Base-by-base conservation (phyloP, 768 basidiomycete species). In the Glaciozyma antarctica region DNA sequence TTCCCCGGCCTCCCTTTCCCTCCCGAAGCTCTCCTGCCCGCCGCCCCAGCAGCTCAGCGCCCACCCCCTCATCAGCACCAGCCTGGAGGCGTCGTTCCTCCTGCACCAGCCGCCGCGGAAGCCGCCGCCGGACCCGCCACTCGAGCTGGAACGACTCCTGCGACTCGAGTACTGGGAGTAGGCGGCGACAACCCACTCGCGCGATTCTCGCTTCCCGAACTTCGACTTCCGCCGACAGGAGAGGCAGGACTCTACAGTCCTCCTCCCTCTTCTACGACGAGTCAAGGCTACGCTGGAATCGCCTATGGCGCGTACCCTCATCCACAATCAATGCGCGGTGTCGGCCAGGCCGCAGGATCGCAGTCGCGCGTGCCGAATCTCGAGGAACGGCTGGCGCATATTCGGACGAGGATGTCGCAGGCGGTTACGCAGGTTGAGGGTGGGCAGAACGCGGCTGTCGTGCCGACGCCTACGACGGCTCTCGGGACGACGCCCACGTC, bases 41-140 rank as follows among this genome's bases (percentile, higher is more conserved):
- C 51, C 1, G 53, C 45, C 16, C 43, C 43, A 16, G 57, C 38
- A 26, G 43, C 16, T 15, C 53, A 30, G 30, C 49, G n/a, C 49
- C 34, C 43, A n/a, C 57, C 26, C 24, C 57, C 30, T 19, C 57
- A n/a, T 13, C 57, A 38, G 5, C n/a, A 51, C 49, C n/a, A 26
- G 13, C n/a, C 13, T 24, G 8, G n/a, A 15, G 49, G 49, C 26
- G 49, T 24, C 13, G 47, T 19, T 21, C 53, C 34, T 54, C 53
- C 8, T 5, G 48, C 65, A 17, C 30, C 71, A 19, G 56, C 62
- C 38, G 49, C 70, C 59, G 55, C 56, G 45, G 62, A 54, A 22
- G 41, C 60, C n/a, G 52, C 67, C 26, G 76, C 76, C 30, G 75
- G 76, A 70, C 75, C 73, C 44, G 61, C 79, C 17, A 58, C 74